Evolutionary conservation across 768 basidiomycete species (phyloP).

Genomic region (Suillus plorans): DNA sequence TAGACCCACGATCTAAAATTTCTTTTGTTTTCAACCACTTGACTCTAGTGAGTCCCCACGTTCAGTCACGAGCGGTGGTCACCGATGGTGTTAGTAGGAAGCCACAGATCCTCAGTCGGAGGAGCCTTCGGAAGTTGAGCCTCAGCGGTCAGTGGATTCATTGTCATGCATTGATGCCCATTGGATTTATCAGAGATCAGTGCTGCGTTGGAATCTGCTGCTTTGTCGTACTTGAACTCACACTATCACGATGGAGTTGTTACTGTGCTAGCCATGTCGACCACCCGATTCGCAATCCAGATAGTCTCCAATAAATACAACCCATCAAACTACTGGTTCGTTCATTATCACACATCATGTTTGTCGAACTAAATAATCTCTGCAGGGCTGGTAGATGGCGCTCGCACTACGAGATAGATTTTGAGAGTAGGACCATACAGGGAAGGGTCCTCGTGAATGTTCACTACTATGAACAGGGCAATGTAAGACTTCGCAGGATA

Average conservation of each 20-base stretch:
- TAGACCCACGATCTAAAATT: constrained; percentile 79
- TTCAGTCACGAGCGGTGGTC: constrained; percentile 13
- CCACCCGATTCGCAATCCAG: constrained; percentile 63
- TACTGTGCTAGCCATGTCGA: constrained; percentile 63
- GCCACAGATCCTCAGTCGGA: constrained; percentile 68
- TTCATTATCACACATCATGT: not conserved
- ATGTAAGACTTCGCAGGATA: constrained; percentile 48
- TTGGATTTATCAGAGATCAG: constrained; percentile 36
- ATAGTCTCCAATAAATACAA: constrained; percentile 97
- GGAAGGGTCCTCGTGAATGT: constrained; percentile 82
- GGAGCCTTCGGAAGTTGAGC: constrained; percentile 65
- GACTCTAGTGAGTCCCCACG: constrained; percentile 56
- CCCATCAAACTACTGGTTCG: constrained; percentile 87
- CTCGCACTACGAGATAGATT: constrained; percentile 77
- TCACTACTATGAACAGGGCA: constrained; percentile 98
- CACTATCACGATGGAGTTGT: constrained; percentile 82
- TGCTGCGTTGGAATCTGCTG: constrained; percentile 64
- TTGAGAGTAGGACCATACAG: constrained; percentile 57
- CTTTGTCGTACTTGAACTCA: constrained; percentile 68
- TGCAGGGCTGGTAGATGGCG: constrained; percentile 94
- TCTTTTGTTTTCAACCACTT: constrained; percentile 87
- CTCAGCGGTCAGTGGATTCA: constrained; percentile 60
- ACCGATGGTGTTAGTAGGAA: constrained; percentile 48
- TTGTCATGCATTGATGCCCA: not conserved
- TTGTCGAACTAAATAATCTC: not conserved